Percentiles rank a stretch among this genome's conserved stretches.
phyloP scores from a whole-genome alignment of 331 rosid genomes.

The Saraca asoca region DNA sequence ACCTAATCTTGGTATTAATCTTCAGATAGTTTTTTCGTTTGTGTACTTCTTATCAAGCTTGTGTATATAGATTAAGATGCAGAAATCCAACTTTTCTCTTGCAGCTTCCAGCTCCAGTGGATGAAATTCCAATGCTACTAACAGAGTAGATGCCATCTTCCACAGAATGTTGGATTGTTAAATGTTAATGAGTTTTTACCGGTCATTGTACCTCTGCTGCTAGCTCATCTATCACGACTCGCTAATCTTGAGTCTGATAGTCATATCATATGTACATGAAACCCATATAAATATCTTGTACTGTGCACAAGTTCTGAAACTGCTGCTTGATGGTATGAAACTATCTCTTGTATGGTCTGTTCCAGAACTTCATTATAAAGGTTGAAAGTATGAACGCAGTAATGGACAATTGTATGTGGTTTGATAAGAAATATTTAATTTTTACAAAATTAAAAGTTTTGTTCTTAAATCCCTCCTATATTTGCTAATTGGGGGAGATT shows the following conservation, averaged over 20 bases:
- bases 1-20: neutral
- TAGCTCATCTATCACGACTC: constrained; percentile 33
- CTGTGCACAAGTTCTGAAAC: constrained; percentile 36
- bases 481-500: too few relatives aligned
- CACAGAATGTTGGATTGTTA: neutral
- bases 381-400: neutral
- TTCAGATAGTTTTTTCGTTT: neutral
- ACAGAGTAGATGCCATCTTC: constrained; percentile 56
- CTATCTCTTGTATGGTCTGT: neutral
- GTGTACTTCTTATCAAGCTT: neutral
- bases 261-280: constrained; percentile 11
- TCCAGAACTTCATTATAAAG: neutral
- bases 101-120: constrained; percentile 67
- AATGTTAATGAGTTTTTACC: constrained; percentile 35
- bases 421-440: too few relatives aligned
- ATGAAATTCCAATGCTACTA: constrained; percentile 68
- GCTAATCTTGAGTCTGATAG: constrained; percentile 34
- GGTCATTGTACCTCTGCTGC: constrained; percentile 21
- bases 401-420: too few relatives aligned
- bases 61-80: constrained; percentile 32
- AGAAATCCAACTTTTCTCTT: constrained; percentile 38
- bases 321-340: neutral
- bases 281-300: constrained; percentile 9
- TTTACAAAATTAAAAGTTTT: too few relatives aligned
- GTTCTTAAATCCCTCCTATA: too few relatives aligned